Conservation (phyloP, 495 filamentous ascomycete species). For the Lasiosphaeriaceae sp. region DNA sequence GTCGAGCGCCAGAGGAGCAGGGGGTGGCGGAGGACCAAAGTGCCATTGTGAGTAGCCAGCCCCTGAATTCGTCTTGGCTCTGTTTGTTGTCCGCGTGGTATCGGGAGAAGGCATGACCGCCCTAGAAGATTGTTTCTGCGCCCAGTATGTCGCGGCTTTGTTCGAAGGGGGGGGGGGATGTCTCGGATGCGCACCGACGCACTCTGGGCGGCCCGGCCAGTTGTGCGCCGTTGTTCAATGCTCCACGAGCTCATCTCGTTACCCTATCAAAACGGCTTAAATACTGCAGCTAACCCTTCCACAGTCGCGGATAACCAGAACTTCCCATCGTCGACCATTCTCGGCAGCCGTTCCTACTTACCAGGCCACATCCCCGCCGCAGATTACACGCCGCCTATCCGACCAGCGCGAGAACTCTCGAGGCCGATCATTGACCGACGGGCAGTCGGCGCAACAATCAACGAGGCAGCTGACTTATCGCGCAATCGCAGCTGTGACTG, state of each 20-base stretch:
- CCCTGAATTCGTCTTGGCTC: neutral
- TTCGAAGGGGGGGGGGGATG: neutral
- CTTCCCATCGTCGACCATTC: conserved; percentile 40
- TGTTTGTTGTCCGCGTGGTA: too few species aligned
- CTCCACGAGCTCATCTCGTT: neutral
- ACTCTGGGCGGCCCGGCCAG: neutral
- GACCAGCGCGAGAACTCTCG: conserved; percentile 42
- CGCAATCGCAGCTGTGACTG: conserved; percentile 15
- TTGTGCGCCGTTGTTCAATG: neutral
- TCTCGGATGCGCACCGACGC: neutral
- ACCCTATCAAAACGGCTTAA: neutral
- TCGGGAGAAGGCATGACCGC: too few species aligned
- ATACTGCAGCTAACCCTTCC: conserved; percentile 6
- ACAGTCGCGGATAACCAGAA: conserved; percentile 40
- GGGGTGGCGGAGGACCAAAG: conserved; percentile 30
- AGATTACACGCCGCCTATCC: conserved; percentile 38
- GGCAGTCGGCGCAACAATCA: conserved; percentile 29
- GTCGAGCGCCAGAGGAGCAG: conserved; percentile 27
- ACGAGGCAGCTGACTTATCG: conserved; percentile 25
- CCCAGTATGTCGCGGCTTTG: too few species aligned
- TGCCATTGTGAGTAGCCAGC: conserved; percentile 38
- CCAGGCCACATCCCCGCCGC: conserved; percentile 35
- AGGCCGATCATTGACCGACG: conserved; percentile 25
- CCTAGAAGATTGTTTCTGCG: too few species aligned
- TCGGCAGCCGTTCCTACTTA: conserved; percentile 38